Evolutionary conservation across 1,139 yeast genomes (phyloP), one percentile per base, ranked within the genome.

Genomic region (Kodamaea alishanica): DNA sequence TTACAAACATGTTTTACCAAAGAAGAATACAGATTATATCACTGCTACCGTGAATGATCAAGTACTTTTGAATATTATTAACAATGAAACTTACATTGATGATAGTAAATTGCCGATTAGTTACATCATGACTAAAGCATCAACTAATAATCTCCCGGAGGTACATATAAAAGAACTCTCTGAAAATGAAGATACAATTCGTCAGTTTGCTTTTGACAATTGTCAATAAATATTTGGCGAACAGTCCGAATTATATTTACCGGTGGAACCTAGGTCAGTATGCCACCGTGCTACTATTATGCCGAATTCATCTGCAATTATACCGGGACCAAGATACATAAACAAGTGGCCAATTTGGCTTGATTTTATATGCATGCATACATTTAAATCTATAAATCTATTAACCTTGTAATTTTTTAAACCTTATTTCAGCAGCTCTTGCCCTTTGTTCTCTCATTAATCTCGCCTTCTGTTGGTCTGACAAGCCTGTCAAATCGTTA

Each of bases 401-500:
- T 22, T 30, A 25, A 22, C 9, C 24, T 25, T 35, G 40, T 27
- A 33, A 10, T 27, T 45, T 46, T 34, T 59, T 65, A 43, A 90
- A 57, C 50, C 99, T 73, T 0, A 94, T 96, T 58, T 92, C 97
- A 0, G 96, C 97, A 0, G 99, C 99, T 44, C 97, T 73, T 0
- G 97, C 97, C 39, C 98, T 69, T 55, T 92, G 90, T 53, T 92
- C 98, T 45, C 98, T 76, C 84, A 90, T 89, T 26, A 92, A 63
- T 53, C 81, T 75, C 73, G 73, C 72, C 53, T 78, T 75, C 48
- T 90, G 96, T 30, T 81, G 87, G 1, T 83, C 90, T 25, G 58
- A 61, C 33, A 70, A 57, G 40, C 75, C 65, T 52, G 62, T 54
- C 41, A 67, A 49, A 38, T 66, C 62, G 32, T 51, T 47, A 27